Evolutionary conservation across 192 early-diverging fungal genomes (phyloP), one percentile per base, ranked within the genome.

Genomic region (Backusella tuberculispora): DNA sequence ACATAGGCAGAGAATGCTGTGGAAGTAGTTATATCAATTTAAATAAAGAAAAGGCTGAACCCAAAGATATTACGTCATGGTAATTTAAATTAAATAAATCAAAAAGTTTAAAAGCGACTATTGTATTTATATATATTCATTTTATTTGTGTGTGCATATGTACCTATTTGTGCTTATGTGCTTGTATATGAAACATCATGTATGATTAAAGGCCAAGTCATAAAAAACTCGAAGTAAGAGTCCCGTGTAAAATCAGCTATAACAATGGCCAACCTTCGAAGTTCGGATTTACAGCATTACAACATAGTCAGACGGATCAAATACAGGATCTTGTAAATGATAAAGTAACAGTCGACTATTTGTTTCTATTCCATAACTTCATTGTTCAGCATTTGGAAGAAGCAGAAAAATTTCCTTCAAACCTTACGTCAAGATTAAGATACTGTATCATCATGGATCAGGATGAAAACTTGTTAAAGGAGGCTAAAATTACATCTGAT

Each of bases 31-130:
- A 60, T 60, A 24, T 21, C 12, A 13, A 24, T 60, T 60, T 60
- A 60, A 60, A 21, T 60, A 60, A 60, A 60, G 21, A 60, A 60
- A 60, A 60, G 21, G 53, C 53, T 60, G 53, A 60, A 60, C 21
- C 8, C 21, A 60, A 60, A 60, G 53, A 60, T 13, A 60, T 60
- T 60, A 60, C 19, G 24, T 60, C 53, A 60, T 60, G 53, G 53
- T 60, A 60, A 60, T 19, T 60, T 60, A 26, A 26, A 26, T 12
- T 60, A 17, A 21, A 19, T 24, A 24, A 24, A 53, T 9, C 9
- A 53, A 53, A n/a, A 53, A 53, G 50, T 26, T 26, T 60, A 60
- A 13, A 26, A 60, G 24, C 26, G 53, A 60, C 9, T 5, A 60
- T 5, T 60, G 53, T 24, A 60, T 60, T 26, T 60, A 60, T 60